Evolutionary conservation across 176 grass and related monocot genomes (phyloP), one percentile per base, ranked within the genome.

Genomic region (Dactylis glomerata): DNA sequence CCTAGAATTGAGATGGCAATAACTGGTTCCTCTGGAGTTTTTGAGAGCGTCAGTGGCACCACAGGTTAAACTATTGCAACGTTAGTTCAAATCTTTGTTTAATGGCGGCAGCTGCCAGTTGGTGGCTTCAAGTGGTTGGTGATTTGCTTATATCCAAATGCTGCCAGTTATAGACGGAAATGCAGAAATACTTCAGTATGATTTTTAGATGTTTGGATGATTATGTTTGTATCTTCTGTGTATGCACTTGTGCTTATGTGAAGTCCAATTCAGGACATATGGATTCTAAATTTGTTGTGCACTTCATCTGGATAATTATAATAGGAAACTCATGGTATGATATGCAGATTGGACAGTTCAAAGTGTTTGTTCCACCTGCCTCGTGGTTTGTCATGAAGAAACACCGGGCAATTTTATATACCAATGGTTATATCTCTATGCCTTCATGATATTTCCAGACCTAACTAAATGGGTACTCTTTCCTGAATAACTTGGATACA

Each of bases 141-240:
- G 7, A 4, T 46, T 46, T 64, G 36, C 22, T 79, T 81, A 11
- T 66, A 36, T 80, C 78, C 3, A 12, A 23, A 80, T 49, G 16
- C 41, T 79, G 47, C 41, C 5, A 11, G 58, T 66, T 50, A 24
- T 31, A 80, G 56, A 66, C 15, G 27, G 27, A 47, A 45, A 13
- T 20, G 26, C 64, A 67, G 42, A 42, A 34, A 67, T 50, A 34
- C 23, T 36, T 47, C 20, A 49, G 61, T 67, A 10, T 64, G 42
- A 19, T 73, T 36, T 36, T 27, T 75, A 63, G 69, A 75, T 75
- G 57, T 46, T 83, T 49, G 46, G 20, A 73, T 62, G 38, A 83
- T 61, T 47, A 64, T 17, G 36, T 8, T 24, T 6, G 44, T 66
- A 52, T 52, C 22, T 27, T 54, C 13, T 54, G 46, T 70, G 46